Base-by-base conservation (phyloP, 805 yeast genomes). In the Lipomyces japonicus region DNA sequence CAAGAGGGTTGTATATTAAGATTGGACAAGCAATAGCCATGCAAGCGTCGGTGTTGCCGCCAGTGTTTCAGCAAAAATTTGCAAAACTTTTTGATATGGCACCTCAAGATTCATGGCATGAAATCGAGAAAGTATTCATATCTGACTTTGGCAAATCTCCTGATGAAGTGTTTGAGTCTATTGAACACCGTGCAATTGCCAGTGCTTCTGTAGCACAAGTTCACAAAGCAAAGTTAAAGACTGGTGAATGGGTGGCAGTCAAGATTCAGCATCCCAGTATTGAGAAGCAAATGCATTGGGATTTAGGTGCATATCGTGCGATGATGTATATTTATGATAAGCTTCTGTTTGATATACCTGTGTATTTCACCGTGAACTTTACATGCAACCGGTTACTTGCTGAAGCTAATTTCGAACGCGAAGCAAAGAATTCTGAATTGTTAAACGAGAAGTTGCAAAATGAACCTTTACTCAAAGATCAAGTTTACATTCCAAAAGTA, bases 1-100 rank as follows among this genome's bases (percentile, higher is more conserved):
- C 3, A 25, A 36, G 75, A 55, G 84, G 85, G 1, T 71, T 86
- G 18, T 86, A 83, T 62, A 81, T 86, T 64, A 85, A 85, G 64
- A 66, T 83, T 58, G 95, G 93, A 22, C 93, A 85, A 71, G 82
- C 86, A 44, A 74, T 85, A 40, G 91, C 93, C 2, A 79, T 84
- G 61, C 93, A 86, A 63, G 81, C 87, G 0, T 68, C 75, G 24
- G 71, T 82, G 60, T 77, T 85, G 56, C 95, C 95, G 2, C 65
- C 70, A 31, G 82, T 79, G 19, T 84, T 71, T 65, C 86, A 80
- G 57, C 74, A 70, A 36, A 74, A 76, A 59, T 81, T 85, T 61
- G 69, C 73, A 12, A 65, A 69, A 50, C 67, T 85, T 42, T 85
- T 82, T 60, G 93, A 85, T 62, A 71, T 74, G 42, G 93, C 91